phyloP scores from a whole-genome alignment of 352 stramenopile species.

The Phytophthora fragariae region DNA sequence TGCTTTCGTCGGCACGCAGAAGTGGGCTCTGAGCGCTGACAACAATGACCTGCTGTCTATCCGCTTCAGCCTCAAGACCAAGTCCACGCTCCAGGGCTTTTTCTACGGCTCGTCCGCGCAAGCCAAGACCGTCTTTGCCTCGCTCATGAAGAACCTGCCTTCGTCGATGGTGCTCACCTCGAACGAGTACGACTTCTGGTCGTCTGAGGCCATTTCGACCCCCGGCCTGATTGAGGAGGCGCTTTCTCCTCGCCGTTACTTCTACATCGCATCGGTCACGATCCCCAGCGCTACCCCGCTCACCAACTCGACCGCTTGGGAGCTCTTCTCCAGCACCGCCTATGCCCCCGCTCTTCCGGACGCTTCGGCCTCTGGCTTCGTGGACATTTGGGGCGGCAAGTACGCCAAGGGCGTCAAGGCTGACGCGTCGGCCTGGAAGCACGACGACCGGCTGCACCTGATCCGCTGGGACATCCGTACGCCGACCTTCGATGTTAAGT shows the following conservation, averaged over 20 bases:
- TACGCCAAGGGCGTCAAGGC: slow-evolving; percentile 5
- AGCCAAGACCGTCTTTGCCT: background rate
- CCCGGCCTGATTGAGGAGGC: background rate
- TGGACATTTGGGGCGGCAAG: slow-evolving; percentile 3
- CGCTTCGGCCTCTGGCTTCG: background rate
- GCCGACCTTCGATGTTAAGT: background rate
- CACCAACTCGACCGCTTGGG: background rate
- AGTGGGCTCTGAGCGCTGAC: background rate
- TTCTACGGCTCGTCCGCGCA: background rate
- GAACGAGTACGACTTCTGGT: background rate
- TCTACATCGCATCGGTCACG: slow-evolving; percentile 4
- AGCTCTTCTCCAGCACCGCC: background rate
- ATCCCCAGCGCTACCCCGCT: background rate
- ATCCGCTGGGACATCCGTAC: slow-evolving; percentile 1
- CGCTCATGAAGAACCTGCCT: background rate
- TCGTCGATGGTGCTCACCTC: background rate
- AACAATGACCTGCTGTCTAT: background rate
- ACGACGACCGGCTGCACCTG: background rate
- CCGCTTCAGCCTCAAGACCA: slow-evolving; percentile 1
- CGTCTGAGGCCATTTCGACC: background rate
- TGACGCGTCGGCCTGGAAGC: slow-evolving; percentile 1
- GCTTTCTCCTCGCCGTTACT: background rate
- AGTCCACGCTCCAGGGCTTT: background rate
- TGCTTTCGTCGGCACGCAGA: background rate
- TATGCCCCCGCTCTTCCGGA: background rate